Evolutionary conservation across 495 filamentous ascomycete species (phyloP).

Genomic region (Penicillium cinerascens): DNA sequence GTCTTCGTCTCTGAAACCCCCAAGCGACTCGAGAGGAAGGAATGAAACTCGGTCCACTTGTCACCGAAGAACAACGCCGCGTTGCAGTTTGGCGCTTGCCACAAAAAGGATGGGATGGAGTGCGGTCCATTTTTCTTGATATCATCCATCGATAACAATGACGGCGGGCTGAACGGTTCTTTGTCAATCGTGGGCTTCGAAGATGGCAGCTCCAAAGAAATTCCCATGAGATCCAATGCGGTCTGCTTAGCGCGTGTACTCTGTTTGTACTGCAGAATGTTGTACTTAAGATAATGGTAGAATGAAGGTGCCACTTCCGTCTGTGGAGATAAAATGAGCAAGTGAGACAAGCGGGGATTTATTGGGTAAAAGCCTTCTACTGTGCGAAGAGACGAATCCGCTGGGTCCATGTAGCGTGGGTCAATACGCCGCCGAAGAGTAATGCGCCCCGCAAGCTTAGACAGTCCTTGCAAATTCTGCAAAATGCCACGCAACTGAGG

Average conservation of each 20-base stretch:
- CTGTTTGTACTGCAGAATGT: slow-evolving; percentile 68
- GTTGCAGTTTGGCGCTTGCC: slow-evolving; percentile 77
- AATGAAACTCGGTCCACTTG: slow-evolving; percentile 78
- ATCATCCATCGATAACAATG: slow-evolving; percentile 12
- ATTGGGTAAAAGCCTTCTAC: slow-evolving; percentile 80
- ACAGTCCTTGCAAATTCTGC: slow-evolving; percentile 61
- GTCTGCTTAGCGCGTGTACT: slow-evolving; percentile 46
- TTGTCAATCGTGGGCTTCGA: slow-evolving; percentile 54
- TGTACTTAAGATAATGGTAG: slow-evolving; percentile 78
- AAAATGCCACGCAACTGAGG: slow-evolving; percentile 56
- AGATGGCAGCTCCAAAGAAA: slow-evolving; percentile 70
- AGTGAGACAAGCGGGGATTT: slow-evolving; percentile 57
- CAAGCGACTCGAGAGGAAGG: slow-evolving; percentile 61
- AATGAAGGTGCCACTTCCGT: slow-evolving; percentile 69
- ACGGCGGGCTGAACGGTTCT: slow-evolving; percentile 50
- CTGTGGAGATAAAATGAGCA: slow-evolving; percentile 75
- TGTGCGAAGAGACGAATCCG: slow-evolving; percentile 63
- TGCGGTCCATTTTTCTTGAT: slow-evolving; percentile 16
- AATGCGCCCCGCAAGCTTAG: slow-evolving; percentile 43
- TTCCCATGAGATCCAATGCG: slow-evolving; percentile 58
- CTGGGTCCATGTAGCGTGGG: slow-evolving; percentile 50
- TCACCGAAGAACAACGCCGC: slow-evolving; percentile 77
- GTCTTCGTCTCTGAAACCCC: slow-evolving; percentile 43
- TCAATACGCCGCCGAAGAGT: slow-evolving; percentile 70
- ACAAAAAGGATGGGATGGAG: slow-evolving; percentile 61